These are phyloP conservation scores for Fusarium sp. DNA, from an alignment of 2,329 filamentous ascomycete species.

Conservation along the genomic window DNA sequence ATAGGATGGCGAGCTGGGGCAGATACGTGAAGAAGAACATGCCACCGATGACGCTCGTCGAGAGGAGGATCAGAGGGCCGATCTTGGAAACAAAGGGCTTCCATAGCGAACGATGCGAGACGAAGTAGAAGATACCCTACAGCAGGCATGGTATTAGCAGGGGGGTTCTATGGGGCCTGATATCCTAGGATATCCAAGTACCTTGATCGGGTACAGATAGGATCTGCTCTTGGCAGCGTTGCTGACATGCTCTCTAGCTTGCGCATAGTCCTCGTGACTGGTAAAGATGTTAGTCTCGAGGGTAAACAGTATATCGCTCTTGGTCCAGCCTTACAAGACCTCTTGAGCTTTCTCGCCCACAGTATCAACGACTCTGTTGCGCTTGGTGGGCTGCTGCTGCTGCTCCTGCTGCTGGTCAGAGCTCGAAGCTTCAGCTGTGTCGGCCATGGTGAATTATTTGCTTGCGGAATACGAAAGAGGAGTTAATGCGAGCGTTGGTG, in stretches of 20 bases:
- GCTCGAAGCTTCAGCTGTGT: constrained; percentile 40
- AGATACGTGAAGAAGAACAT: constrained; percentile 92
- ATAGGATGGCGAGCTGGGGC: constrained; percentile 83
- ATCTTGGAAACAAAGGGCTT: constrained; percentile 67
- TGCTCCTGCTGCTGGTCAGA: constrained; percentile 16
- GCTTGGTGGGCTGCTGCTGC: constrained; percentile 35
- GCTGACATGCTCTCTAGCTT: constrained; percentile 70
- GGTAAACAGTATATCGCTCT: neutral
- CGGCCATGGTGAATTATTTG: constrained; percentile 38
- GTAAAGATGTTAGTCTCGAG: constrained; percentile 16
- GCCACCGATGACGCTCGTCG: constrained; percentile 74
- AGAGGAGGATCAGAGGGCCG: constrained; percentile 73
- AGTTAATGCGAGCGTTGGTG: neutral
- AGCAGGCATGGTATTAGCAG: constrained; percentile 13
- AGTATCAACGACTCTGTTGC: constrained; percentile 52
- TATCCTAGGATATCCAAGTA: constrained; percentile 42
- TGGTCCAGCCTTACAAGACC: constrained; percentile 55
- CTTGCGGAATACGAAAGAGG: neutral
- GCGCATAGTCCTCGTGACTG: constrained; percentile 76
- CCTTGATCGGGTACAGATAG: constrained; percentile 87
- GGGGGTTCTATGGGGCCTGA: neutral
- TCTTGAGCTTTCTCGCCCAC: constrained; percentile 61
- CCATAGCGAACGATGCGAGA: constrained; percentile 67
- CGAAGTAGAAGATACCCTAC: constrained; percentile 70
- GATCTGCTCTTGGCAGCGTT: constrained; percentile 80